Evolutionary conservation across 169 alveolate genomes (phyloP).

Genomic region (Eimeria mitis): DNA sequence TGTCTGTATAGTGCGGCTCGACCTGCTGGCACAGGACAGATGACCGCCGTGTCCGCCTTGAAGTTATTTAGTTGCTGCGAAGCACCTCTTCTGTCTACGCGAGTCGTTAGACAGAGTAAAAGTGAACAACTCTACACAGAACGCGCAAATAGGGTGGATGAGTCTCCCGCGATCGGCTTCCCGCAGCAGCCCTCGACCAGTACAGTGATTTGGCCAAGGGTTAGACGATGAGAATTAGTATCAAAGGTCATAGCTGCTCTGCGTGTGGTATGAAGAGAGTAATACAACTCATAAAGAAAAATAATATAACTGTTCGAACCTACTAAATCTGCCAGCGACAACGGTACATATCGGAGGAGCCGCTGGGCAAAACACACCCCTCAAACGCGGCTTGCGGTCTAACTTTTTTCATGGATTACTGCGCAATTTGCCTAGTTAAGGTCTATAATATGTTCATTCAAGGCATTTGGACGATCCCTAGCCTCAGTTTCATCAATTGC

Average conservation of each 20-base stretch:
- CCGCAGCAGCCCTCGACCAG: conserved; percentile 10
- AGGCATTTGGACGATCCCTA: not conserved
- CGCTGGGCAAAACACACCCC: conserved; percentile 27
- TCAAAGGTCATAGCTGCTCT: not conserved
- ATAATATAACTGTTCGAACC: not conserved
- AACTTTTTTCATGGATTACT: not conserved
- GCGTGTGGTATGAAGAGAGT: not conserved
- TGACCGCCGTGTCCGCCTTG: not conserved
- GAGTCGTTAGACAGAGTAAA: not conserved
- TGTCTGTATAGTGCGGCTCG: conserved; percentile 14
- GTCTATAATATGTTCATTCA: not conserved
- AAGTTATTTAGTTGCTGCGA: not conserved
- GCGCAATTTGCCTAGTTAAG: not conserved
- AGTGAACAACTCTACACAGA: not conserved
- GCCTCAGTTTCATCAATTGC: not conserved
- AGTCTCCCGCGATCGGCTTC: conserved; percentile 18
- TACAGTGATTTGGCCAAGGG: not conserved
- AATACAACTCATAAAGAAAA: not conserved
- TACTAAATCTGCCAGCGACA: not conserved
- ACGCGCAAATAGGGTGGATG: not conserved
- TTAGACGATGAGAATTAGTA: not conserved
- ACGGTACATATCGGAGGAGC: conserved; percentile 34
- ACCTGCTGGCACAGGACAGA: not conserved
- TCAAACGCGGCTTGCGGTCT: not conserved
- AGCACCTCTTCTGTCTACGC: not conserved